phyloP scores from a whole-genome alignment of 169 alveolate species.

The Plasmodium fragile region DNA sequence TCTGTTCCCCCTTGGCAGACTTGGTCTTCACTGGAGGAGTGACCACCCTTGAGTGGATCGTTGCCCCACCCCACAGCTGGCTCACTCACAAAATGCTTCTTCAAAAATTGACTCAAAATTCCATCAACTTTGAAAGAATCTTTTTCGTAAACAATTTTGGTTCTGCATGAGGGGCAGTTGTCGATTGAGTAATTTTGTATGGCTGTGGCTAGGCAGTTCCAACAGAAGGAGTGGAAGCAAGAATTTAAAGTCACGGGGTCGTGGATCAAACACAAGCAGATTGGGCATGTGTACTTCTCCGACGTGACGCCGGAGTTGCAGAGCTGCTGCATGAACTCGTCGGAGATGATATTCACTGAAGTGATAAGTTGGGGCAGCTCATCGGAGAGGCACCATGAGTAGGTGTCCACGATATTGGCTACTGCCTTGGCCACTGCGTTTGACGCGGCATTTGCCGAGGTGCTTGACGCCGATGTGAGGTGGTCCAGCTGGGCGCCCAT shows the following conservation, averaged over 20 bases:
- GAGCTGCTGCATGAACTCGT: slow-evolving; percentile 38
- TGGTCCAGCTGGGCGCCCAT: not conserved
- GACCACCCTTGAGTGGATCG: not conserved
- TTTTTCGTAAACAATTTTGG: slow-evolving; percentile 40
- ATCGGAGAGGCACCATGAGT: slow-evolving; percentile 57
- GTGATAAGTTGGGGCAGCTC: slow-evolving; percentile 34
- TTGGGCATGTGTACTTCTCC: slow-evolving; percentile 60
- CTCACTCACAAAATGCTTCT: slow-evolving; percentile 18
- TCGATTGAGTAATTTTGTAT: slow-evolving; percentile 58
- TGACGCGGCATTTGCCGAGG: not conserved
- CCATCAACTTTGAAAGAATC: slow-evolving; percentile 54
- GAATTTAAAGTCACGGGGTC: slow-evolving; percentile 65
- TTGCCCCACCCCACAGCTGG: not conserved
- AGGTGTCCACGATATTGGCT: not conserved
- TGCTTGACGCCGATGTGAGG: not conserved
- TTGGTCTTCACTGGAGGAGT: not conserved
- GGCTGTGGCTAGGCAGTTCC: slow-evolving; percentile 62
- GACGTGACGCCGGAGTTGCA: not conserved
- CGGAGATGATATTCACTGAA: slow-evolving; percentile 44
- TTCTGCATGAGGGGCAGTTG: slow-evolving; percentile 45
- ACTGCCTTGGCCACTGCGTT: not conserved
- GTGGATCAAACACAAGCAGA: slow-evolving; percentile 34
- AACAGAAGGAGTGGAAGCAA: slow-evolving; percentile 58
- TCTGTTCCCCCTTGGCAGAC: not conserved
- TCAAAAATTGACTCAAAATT: slow-evolving; percentile 23